These are phyloP conservation scores for Metschnikowia santaceciliae DNA, from an alignment of 805 yeast species.

Conservation along the genomic window DNA sequence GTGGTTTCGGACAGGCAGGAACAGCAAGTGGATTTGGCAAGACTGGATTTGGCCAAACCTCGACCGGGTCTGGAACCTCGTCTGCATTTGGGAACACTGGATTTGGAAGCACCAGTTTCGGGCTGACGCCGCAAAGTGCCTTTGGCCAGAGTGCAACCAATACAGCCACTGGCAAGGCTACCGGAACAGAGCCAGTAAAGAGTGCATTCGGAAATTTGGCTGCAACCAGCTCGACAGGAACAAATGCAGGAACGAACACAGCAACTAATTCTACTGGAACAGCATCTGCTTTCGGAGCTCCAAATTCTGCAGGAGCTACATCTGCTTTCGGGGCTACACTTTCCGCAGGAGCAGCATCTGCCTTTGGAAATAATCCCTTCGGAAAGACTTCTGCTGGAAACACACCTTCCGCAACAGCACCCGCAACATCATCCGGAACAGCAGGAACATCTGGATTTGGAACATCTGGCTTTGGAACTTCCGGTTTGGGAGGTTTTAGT, in stretches of 20 bases:
- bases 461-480: too few relatives aligned
- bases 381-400: not conserved
- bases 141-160: not conserved
- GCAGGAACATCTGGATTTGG: not conserved
- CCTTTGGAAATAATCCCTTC: not conserved
- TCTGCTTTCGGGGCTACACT: constrained; percentile 1
- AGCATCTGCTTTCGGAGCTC: constrained; percentile 7
- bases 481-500: too few relatives aligned
- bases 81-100: constrained; percentile 8
- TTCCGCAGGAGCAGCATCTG: not conserved
- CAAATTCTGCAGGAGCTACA: not conserved
- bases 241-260: too few relatives aligned
- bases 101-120: not conserved
- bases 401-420: not conserved
- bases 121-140: not conserved
- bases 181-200: not conserved
- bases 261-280: not conserved
- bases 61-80: constrained; percentile 10
- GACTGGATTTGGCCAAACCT: constrained; percentile 3
- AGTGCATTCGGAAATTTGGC: constrained; percentile 15
- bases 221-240: not conserved
- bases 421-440: not conserved
- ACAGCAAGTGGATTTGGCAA: constrained; percentile 4
- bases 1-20: too few relatives aligned
- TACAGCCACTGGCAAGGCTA: not conserved